Conservation (phyloP, 345 rosid genomes). For the Lepidium aucheri region DNA sequence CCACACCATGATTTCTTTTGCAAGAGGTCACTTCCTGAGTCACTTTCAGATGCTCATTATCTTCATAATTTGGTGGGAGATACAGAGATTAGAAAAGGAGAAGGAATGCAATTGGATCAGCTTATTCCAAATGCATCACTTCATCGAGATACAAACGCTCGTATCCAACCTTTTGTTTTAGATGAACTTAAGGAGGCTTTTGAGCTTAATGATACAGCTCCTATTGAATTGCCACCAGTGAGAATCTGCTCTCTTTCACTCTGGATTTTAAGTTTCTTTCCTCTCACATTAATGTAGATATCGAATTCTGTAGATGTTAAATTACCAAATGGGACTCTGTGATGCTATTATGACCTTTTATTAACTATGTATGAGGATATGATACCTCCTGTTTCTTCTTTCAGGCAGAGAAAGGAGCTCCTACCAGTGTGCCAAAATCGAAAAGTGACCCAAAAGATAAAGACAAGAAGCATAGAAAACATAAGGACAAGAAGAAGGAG, state of each 20-base stretch:
- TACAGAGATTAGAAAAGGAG: conserved; percentile 72
- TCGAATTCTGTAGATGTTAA: neutral
- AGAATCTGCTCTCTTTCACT: conserved; percentile 17
- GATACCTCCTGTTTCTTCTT: neutral
- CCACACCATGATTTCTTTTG: conserved; percentile 74
- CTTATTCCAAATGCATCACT: conserved; percentile 43
- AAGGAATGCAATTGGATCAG: conserved; percentile 80
- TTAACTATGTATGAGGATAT: neutral
- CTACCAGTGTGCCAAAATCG: conserved; percentile 62
- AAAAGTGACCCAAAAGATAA: conserved; percentile 63
- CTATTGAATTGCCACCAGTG: conserved; percentile 55
- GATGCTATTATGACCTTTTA: neutral
- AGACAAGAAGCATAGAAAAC: conserved; percentile 85
- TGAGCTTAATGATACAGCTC: conserved; percentile 51
- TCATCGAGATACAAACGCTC: conserved; percentile 35
- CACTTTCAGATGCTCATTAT: conserved; percentile 66
- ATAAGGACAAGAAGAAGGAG: conserved; percentile 68
- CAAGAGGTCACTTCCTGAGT: conserved; percentile 72
- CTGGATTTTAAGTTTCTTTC: neutral
- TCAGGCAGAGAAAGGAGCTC: conserved; percentile 72
- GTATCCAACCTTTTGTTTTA: conserved; percentile 61
- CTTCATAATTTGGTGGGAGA: conserved; percentile 75
- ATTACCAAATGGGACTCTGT: neutral
- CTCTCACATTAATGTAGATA: neutral
- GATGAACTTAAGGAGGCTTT: conserved; percentile 69